Evolutionary conservation across 352 stramenopile species (phyloP), one percentile per base, ranked within the genome.

Genomic region (Pythium biforme): DNA sequence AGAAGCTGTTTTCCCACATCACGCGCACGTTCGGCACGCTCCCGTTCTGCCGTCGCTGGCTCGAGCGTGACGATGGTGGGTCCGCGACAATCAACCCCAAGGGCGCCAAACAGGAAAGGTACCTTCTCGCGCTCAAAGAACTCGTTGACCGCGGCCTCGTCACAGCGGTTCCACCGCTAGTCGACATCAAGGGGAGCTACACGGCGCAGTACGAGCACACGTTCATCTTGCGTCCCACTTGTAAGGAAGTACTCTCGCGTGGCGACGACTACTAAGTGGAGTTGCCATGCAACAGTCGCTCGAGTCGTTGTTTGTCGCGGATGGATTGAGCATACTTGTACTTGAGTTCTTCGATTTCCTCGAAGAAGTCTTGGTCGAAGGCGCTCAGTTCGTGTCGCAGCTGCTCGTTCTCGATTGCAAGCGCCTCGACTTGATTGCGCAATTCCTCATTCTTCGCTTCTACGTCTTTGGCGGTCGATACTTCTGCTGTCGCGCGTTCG

Each of bases 201-300:
- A 97, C 97, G 37, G 96, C 97, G 17, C 97, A 99, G 80, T 99
- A 99, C 77, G 97, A 99, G 76, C 97, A 99, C 82, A 99, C 97
- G 11, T 86, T 99, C 57, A 90, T 99, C 34, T 77, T 99, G 33
- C 74, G 77, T 52, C 97, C 97, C 19, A 99, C 94, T 25, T 99
- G 95, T 75, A 99, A 99, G 84, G 97, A 99, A 77, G 82, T 99
- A 53, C 72, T 99, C 15, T 98, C 92, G 63, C 81, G 94, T 29
- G 97, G 97, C n/a, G 96, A 99, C 72, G 97, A 99, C 80, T 99
- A 98, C 78, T 99, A 83, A 23, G 52, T 39, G 40, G 55, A 23
- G 23, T 17, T 41, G 15, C 56, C 43, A 48, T 51, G 55, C 53
- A 86, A 43, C 25, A 55, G 55, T 33, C 63, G 72, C 52, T 92